These are phyloP conservation scores for Lepidium didymum DNA, from an alignment of 345 rosid species.

Conservation along the genomic window DNA sequence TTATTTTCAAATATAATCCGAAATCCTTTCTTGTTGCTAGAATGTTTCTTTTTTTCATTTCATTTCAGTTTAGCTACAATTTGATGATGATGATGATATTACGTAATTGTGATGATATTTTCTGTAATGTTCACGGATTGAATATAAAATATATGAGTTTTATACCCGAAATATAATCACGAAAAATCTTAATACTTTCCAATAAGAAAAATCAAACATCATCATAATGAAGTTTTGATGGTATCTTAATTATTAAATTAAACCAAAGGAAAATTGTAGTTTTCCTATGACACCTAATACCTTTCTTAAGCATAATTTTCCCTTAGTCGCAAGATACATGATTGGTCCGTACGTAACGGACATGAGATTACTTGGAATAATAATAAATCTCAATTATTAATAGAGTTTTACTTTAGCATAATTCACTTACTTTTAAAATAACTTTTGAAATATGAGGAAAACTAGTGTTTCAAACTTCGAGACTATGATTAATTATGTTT, in stretches of 20 bases:
- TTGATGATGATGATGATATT: not conserved
- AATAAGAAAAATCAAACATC: not conserved
- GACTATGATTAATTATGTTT: no score
- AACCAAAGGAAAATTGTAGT: constrained; percentile 7
- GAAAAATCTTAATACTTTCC: not conserved
- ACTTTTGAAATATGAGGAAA: no score
- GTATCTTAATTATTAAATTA: not conserved
- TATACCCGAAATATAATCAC: not conserved
- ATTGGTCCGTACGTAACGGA: constrained; percentile 24
- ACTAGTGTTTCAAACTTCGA: no score
- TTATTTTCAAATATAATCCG: no score
- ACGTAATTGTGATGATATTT: constrained; percentile 10
- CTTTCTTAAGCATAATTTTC: constrained; percentile 17
- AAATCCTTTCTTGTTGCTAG: no score
- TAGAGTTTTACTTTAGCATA: no score
- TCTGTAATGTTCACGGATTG: not conserved
- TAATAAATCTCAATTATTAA: not conserved
- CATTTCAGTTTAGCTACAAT: not conserved
- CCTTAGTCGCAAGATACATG: constrained; percentile 17
- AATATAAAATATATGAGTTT: not conserved
- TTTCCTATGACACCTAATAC: constrained; percentile 17
- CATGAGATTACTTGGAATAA: not conserved
- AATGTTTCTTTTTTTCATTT: no score
- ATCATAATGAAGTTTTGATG: not conserved
- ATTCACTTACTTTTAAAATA: no score